Base-by-base conservation (phyloP, 2,329 filamentous ascomycete genomes). In the Dactylonectria macrodidyma region DNA sequence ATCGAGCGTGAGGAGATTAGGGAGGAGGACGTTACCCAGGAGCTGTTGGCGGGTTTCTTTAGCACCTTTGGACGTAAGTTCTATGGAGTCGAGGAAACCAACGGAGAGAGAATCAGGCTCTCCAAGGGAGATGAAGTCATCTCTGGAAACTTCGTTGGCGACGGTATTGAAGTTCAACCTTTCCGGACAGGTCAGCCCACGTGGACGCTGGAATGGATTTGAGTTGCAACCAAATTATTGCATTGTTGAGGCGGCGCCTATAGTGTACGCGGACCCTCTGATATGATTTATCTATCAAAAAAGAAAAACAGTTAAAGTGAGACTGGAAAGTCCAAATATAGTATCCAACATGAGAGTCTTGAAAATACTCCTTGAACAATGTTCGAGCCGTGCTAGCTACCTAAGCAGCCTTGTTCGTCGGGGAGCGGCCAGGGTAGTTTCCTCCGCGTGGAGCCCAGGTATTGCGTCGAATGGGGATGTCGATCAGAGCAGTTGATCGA, bases 41-140 rank as follows among this genome's bases (percentile, higher is more conserved):
- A 88, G 69, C 82, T 82, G 59, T 80, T 91, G 1, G 84, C 84
- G 65, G 83, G 83, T 2, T 91, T 91, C 78, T 78, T 91, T 34
- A 85, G 87, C 75, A 75, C 77, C 2, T 84, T 82, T 63, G 89
- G 88, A 5, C 82, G 88, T 50, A 78, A 76, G 5, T 91, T 91
- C 75, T 91, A 62, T 38, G 54, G 54, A 30, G 36, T 33, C 30
- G 54, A 57, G 54, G 54, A 57, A 11, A 57, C 41, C 19, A 44
- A 36, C 5, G 54, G 34, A 3, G 54, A 57, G 34, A 57, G 54
- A 36, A 57, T 57, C 16, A 41, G 36, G 34, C 54, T 57, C 2
- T 14, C 14, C 8, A 57, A 57, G 14, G 54, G 54, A 16, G 12
- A 36, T 30, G 38, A 41, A 46, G 34, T 57, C 54, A 30, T 57